Percentiles rank a stretch among this genome's conserved stretches.
Conservation (phyloP, 176 grass and related monocot species). For the barley (Hordeum vulgare) region MorexV3_pseudomolecules_assembly NC_058523.1:127587939-127588438, state of each 20-base stretch:
- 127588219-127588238: not conserved
- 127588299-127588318: constrained; percentile 90
- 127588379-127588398: not conserved
- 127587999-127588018: constrained; percentile 97
- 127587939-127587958: constrained; percentile 1
- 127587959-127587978: constrained; percentile 81
- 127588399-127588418: not conserved
- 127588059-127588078: not conserved
- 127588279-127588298: constrained; percentile 79
- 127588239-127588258: not conserved
- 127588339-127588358: constrained; percentile 88
- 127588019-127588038: constrained; percentile 86
- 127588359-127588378: constrained; percentile 14
- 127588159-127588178: constrained; percentile 76
- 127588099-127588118: not conserved
- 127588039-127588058: not conserved
- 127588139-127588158: constrained; percentile 96
- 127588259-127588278: constrained; percentile 26
- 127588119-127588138: constrained; percentile 55
- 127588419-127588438: not conserved
- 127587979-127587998: constrained; percentile 88
- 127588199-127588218: not conserved
- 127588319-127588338: constrained; percentile 83
- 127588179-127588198: constrained; percentile 86
- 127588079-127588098: not conserved